These are phyloP conservation scores for Pneumocystis oryctolagi DNA, from an alignment of 1,139 yeast genomes.

Conservation along the genomic window DNA sequence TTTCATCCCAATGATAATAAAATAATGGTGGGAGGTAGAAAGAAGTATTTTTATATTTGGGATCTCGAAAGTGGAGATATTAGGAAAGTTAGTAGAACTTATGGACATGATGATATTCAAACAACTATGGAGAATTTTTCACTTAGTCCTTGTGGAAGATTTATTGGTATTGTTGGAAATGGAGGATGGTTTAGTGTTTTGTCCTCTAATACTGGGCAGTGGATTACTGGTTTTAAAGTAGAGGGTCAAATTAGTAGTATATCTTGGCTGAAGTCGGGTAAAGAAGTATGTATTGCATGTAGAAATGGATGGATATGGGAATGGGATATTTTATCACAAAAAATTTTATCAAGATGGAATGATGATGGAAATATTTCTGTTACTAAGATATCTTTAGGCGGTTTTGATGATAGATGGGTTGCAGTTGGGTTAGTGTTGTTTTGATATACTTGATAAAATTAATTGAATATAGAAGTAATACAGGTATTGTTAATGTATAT, in stretches of 20 bases:
- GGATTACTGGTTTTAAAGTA: slow-evolving; percentile 72
- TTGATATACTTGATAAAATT: not conserved
- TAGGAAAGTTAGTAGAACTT: slow-evolving; percentile 74
- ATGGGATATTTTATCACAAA: slow-evolving; percentile 40
- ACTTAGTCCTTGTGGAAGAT: slow-evolving; percentile 54
- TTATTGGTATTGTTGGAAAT: slow-evolving; percentile 62
- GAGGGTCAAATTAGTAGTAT: slow-evolving; percentile 64
- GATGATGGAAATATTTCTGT: slow-evolving; percentile 81
- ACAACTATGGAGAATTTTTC: slow-evolving; percentile 77
- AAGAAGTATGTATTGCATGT: slow-evolving; percentile 48
- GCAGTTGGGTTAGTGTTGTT: slow-evolving; percentile 47
- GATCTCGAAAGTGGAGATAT: slow-evolving; percentile 60
- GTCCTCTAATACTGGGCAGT: slow-evolving; percentile 65
- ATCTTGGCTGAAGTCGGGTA: slow-evolving; percentile 43
- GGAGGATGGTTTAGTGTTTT: slow-evolving; percentile 83
- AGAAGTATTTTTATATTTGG: slow-evolving; percentile 87
- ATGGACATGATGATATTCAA: slow-evolving; percentile 79
- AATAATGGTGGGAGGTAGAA: slow-evolving; percentile 78
- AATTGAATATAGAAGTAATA: slow-evolving; percentile 31
- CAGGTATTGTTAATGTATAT: slow-evolving; percentile 81
- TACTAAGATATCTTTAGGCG: slow-evolving; percentile 66
- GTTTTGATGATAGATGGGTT: slow-evolving; percentile 61
- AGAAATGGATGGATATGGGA: slow-evolving; percentile 88
- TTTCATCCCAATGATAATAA: slow-evolving; percentile 43
- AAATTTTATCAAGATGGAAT: slow-evolving; percentile 55